Base-by-base conservation (phyloP, 768 basidiomycete genomes). In the Mycena venus region DNA sequence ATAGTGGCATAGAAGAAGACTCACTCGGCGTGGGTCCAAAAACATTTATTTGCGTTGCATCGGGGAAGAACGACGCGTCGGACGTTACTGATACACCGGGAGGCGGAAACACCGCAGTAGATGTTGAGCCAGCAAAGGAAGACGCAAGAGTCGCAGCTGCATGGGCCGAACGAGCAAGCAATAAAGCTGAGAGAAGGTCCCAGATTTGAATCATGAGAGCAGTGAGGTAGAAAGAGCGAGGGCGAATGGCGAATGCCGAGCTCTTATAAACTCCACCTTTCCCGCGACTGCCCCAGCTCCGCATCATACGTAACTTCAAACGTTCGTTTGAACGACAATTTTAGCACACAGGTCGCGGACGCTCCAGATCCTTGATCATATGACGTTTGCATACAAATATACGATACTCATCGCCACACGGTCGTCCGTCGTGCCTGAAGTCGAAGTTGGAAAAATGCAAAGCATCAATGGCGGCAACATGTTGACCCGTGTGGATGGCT, bases 21-120 rank as follows among this genome's bases (percentile, higher is more conserved):
- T 63, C 77, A 89, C 88, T 90, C 0, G 88, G 86, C 3, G 89
- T 90, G 19, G 89, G 83, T 12, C 88, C 89, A 32, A 86, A 72
- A 71, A 85, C 85, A 25, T 88, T 87, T 15, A 90, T 84, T 32
- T 86, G 79, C 11, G 81, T 80, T 25, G 79, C 85, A 68, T 85
- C 84, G 0, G 87, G 86, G 74, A 90, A 90, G 77, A 82, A 81
- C 21, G 83, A 80, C 51, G 83, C 83, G 27, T 83, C 80, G 4
- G 82, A 77, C 5, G 84, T 83, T 29, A 83, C 80, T 29, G 86
- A 83, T 23, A 80, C 85, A 61, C 79, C 80, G 11, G 85, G 77
- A 21, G 88, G 88, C 4, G 89, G 89, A 49, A 85, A 90, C 19
- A 82, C 72, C 27, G 84, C 85, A 1, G 84, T 83, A 2, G 82